Evolutionary conservation across 768 basidiomycete species (phyloP).

Genomic region (Termitomyces sp.): DNA sequence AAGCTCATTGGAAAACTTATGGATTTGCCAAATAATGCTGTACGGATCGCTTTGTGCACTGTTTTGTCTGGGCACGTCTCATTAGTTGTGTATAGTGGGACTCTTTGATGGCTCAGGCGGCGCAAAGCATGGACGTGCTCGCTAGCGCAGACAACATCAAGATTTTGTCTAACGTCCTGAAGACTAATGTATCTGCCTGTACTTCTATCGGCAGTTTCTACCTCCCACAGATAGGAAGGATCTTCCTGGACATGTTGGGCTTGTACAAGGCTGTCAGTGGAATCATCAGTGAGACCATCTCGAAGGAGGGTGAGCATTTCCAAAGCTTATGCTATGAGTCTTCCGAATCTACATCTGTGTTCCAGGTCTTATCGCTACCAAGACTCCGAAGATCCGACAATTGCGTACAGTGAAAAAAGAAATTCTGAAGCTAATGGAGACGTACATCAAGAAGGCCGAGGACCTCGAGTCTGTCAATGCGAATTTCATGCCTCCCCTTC

Average conservation of each 20-base stretch:
- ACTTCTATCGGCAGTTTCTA: slow-evolving; percentile 97
- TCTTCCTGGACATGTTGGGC: slow-evolving; percentile 98
- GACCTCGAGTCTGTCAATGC: slow-evolving; percentile 90
- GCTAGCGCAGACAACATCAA: slow-evolving; percentile 92
- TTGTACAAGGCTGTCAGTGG: slow-evolving; percentile 96
- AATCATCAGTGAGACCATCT: slow-evolving; percentile 92
- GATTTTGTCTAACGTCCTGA: slow-evolving; percentile 93
- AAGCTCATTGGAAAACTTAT: slow-evolving; percentile 92
- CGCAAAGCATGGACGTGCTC: slow-evolving; percentile 88
- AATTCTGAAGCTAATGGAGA: slow-evolving; percentile 95
- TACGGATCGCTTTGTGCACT: slow-evolving; percentile 34
- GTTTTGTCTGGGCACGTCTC: slow-evolving; percentile 2
- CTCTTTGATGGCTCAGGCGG: slow-evolving; percentile 93
- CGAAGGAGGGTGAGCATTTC: slow-evolving; percentile 63
- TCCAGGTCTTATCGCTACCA: slow-evolving; percentile 85
- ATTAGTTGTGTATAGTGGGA: slow-evolving; percentile 70
- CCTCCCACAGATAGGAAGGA: slow-evolving; percentile 91
- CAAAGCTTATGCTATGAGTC: not conserved
- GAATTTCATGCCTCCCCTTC: slow-evolving; percentile 90
- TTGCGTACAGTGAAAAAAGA: slow-evolving; percentile 98
- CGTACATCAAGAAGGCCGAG: slow-evolving; percentile 95
- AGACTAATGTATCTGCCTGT: slow-evolving; percentile 98
- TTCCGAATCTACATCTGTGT: slow-evolving; percentile 7
- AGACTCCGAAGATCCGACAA: slow-evolving; percentile 94
- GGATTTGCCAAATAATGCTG: slow-evolving; percentile 96